These are phyloP conservation scores for Vaccinium myrtillus DNA, from an alignment of 148 eudicot species.

Conservation along the genomic window DNA sequence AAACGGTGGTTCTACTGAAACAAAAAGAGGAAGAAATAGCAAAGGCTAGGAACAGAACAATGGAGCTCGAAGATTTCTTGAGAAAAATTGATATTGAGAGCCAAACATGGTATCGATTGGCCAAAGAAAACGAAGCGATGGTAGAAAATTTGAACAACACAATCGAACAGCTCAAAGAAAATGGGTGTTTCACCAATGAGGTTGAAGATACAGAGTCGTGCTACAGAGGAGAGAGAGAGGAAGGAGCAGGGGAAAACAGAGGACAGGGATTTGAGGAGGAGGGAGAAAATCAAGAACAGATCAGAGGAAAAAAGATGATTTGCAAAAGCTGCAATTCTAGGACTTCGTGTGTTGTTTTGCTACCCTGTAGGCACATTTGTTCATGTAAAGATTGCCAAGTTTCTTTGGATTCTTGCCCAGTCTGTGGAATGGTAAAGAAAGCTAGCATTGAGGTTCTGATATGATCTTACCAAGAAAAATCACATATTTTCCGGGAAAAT, in stretches of 20 bases:
- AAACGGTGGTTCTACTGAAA: conserved; percentile 27
- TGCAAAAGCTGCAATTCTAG: conserved; percentile 54
- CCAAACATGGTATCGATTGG: conserved; percentile 52
- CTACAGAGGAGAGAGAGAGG: conserved; percentile 17
- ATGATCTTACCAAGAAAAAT: conserved; percentile 23
- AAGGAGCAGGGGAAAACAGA: conserved; percentile 14
- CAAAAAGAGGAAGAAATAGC: conserved; percentile 69
- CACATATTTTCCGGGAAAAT: conserved; percentile 10
- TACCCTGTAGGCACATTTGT: conserved; percentile 78
- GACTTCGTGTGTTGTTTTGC: conserved; percentile 46
- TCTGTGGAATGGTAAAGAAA: conserved; percentile 57
- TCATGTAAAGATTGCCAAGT: conserved; percentile 62
- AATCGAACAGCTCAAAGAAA: conserved; percentile 47
- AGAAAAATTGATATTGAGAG: conserved; percentile 47
- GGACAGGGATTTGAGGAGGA: conserved; percentile 8
- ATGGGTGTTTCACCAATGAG: conserved; percentile 25
- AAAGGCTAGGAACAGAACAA: conserved; percentile 35
- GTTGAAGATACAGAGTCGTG: conserved; percentile 64
- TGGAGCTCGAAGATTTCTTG: conserved; percentile 52
- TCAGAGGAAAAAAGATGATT: conserved; percentile 13
- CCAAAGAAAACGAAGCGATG: conserved; percentile 61
- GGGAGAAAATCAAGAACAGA: neutral
- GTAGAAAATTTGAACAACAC: conserved; percentile 35
- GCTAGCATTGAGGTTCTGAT: conserved; percentile 55
- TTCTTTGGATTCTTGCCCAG: conserved; percentile 61